Conservation (phyloP, 495 filamentous ascomycete species). For the Xylaria nigripes region DNA sequence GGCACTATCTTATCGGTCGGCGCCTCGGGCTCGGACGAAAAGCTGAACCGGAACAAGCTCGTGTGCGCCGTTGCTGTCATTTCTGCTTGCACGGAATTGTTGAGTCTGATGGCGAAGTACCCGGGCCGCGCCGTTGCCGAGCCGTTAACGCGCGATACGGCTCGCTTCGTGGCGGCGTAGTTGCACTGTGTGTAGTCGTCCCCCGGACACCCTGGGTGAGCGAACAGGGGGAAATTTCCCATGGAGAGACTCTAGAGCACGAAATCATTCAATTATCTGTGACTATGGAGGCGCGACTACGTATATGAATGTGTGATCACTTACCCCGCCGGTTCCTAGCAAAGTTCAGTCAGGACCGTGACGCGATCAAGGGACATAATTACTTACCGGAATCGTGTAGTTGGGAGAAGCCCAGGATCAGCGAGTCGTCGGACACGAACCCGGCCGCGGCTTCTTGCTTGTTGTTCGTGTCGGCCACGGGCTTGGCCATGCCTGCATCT, state of each 20-base stretch:
- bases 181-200: constrained; percentile 55
- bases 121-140: constrained; percentile 55
- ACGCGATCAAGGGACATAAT: not conserved
- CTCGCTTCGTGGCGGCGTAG: constrained; percentile 45
- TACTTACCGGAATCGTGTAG: constrained; percentile 57
- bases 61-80: constrained; percentile 62
- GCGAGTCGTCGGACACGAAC: constrained; percentile 52
- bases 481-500: constrained; percentile 54
- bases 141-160: constrained; percentile 37
- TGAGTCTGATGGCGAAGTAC: constrained; percentile 57
- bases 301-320: constrained; percentile 5
- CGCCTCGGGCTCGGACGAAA: constrained; percentile 33
- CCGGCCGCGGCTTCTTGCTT: constrained; percentile 57
- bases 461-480: constrained; percentile 52
- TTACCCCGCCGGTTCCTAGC: constrained; percentile 47
- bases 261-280: constrained; percentile 22
- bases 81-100: constrained; percentile 55
- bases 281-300: too few relatives aligned
- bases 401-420: constrained; percentile 47
- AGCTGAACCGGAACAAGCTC: constrained; percentile 62
- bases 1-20: constrained; percentile 23
- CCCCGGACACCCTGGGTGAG: constrained; percentile 55
- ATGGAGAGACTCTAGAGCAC: constrained; percentile 44
- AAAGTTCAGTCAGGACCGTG: constrained; percentile 10
- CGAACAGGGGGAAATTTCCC: constrained; percentile 70